Percentiles rank a stretch among this genome's conserved stretches.
These are phyloP conservation scores for Cryphonectria naterciae DNA, from an alignment of 2,329 filamentous ascomycete species.

Conservation along the genomic window DNA sequence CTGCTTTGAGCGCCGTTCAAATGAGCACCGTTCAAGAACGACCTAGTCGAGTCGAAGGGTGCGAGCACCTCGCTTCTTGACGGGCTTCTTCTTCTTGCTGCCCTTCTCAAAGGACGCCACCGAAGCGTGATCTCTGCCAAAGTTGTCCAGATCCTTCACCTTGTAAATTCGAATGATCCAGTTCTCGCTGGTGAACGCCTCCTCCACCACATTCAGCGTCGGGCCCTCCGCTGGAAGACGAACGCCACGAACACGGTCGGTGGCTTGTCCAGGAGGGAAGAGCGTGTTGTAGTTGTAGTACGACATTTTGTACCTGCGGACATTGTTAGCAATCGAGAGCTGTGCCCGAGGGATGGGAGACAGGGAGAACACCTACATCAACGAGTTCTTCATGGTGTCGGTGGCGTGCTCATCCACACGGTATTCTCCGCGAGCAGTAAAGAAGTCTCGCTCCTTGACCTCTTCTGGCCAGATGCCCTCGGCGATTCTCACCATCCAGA, in stretches of 20 bases:
- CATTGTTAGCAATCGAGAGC: conserved; percentile 36
- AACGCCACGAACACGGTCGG: conserved; percentile 84
- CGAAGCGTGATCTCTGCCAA: conserved; percentile 82
- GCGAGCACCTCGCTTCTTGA: conserved; percentile 73
- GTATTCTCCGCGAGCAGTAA: conserved; percentile 92
- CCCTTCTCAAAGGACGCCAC: conserved; percentile 74
- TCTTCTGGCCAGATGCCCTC: conserved; percentile 99
- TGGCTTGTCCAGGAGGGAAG: conserved; percentile 88
- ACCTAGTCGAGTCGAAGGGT: conserved; percentile 72
- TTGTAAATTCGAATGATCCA: conserved; percentile 99
- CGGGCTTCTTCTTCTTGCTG: conserved; percentile 79
- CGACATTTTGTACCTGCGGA: conserved; percentile 97
- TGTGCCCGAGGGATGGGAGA: neutral
- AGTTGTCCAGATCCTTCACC: conserved; percentile 97
- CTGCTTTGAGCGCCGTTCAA: conserved; percentile 5
- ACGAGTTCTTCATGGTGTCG: conserved; percentile 97
- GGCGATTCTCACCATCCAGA: conserved; percentile 99
- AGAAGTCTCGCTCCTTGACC: conserved; percentile 95
- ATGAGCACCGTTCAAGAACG: conserved; percentile 3
- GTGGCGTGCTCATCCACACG: conserved; percentile 91
- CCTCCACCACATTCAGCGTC: conserved; percentile 85
- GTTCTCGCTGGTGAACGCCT: conserved; percentile 98
- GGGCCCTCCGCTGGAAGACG: conserved; percentile 84
- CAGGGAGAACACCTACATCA: conserved; percentile 76
- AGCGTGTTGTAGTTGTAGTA: conserved; percentile 96